A percentile compares a stretch with the other conserved stretches of the same genome.
phyloP scores from a whole-genome alignment of 2,329 filamentous ascomycete species.

The Aspergillus costaricaensis region DNA sequence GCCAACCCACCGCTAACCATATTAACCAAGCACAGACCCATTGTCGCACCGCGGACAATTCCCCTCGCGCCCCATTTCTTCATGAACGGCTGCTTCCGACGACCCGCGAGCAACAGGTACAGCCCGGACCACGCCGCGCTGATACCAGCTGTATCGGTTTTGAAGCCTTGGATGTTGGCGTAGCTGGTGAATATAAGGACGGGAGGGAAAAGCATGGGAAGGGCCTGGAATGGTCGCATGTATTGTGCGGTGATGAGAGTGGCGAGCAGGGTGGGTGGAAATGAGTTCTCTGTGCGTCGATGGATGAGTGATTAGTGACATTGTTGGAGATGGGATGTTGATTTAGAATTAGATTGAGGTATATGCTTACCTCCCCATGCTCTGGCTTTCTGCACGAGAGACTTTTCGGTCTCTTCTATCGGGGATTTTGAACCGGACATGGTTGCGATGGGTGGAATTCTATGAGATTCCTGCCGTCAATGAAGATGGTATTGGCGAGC shows the following conservation, averaged over 20 bases:
- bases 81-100: constrained; percentile 53
- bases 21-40: constrained; percentile 50
- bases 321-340: background rate
- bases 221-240: constrained; percentile 63
- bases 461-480: too few species aligned
- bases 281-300: constrained; percentile 56
- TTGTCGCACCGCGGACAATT: constrained; percentile 47
- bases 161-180: constrained; percentile 63
- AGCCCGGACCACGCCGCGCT: constrained; percentile 66
- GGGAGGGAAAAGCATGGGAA: constrained; percentile 69
- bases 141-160: constrained; percentile 64
- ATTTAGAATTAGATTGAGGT: too few species aligned
- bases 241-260: constrained; percentile 68
- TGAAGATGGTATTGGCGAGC: too few species aligned
- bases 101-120: constrained; percentile 63
- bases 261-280: constrained; percentile 66
- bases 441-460: constrained; percentile 6
- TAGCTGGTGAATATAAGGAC: constrained; percentile 67
- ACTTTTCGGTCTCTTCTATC: constrained; percentile 40
- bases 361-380: constrained; percentile 46
- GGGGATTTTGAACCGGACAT: constrained; percentile 33
- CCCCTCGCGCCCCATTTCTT: constrained; percentile 50
- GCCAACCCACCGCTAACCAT: constrained; percentile 49
- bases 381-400: constrained; percentile 40
- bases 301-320: background rate